phyloP scores from a whole-genome alignment of 1,284 basidiomycete genomes.

The Filobasidium uniguttulatum region DNA sequence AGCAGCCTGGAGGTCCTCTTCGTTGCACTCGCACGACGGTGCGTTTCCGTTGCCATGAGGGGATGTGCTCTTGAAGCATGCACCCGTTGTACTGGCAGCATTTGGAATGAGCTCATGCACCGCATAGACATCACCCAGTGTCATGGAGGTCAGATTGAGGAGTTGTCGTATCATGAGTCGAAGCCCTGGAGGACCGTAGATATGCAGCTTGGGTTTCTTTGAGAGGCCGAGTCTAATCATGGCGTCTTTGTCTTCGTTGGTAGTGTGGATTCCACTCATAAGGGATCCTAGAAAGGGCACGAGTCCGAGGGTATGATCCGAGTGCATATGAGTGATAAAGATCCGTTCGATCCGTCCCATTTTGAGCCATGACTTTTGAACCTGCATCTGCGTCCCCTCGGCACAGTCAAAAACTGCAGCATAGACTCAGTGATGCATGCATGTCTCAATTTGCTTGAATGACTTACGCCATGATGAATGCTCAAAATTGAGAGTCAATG shows the following conservation, averaged over 20 bases:
- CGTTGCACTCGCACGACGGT: conserved; percentile 43
- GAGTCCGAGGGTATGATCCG: conserved; percentile 68
- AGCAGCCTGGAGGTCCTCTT: conserved; percentile 46
- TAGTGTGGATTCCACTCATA: conserved; percentile 42
- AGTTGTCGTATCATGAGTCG: conserved; percentile 61
- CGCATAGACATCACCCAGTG: conserved; percentile 52
- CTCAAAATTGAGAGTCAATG: conserved; percentile 36
- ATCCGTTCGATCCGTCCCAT: conserved; percentile 52
- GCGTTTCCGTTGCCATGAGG: conserved; percentile 33
- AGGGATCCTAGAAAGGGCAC: conserved; percentile 56
- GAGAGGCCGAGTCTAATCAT: conserved; percentile 22
- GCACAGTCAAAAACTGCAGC: conserved; percentile 67
- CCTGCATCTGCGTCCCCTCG: conserved; percentile 70
- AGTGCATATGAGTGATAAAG: conserved; percentile 84
- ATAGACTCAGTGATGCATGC: too few relatives aligned
- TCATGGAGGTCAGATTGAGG: conserved; percentile 54
- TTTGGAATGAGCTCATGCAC: conserved; percentile 65
- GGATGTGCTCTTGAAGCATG: neutral
- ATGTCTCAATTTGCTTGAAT: too few relatives aligned
- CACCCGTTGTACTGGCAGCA: neutral
- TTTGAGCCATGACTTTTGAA: conserved; percentile 52
- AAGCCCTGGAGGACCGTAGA: conserved; percentile 74
- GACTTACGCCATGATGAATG: conserved; percentile 34
- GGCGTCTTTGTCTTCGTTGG: conserved; percentile 22
- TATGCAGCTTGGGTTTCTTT: conserved; percentile 47